Percentiles rank a stretch among this genome's conserved stretches.
Conservation (phyloP, 1,284 basidiomycete genomes). For the Cryptococcus floricola region DNA sequence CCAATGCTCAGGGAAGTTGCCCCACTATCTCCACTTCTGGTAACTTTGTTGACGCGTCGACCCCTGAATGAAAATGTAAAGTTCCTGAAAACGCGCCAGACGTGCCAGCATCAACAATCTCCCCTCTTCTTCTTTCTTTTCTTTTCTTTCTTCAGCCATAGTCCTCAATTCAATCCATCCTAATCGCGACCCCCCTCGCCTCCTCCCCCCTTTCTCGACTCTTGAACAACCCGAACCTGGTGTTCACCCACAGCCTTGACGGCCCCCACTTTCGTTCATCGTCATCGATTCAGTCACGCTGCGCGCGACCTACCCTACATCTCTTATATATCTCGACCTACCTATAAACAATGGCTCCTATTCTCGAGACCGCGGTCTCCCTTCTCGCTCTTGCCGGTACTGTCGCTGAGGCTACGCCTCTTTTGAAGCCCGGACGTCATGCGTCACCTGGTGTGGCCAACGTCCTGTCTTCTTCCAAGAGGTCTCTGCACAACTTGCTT, state of each 20-base stretch:
- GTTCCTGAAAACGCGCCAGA: conserved; percentile 2
- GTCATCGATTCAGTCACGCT: not conserved
- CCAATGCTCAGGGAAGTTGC: conserved; percentile 29
- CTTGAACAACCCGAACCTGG: conserved; percentile 22
- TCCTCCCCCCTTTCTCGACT: conserved; percentile 1
- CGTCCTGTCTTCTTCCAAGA: conserved; percentile 25
- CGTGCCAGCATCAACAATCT: not conserved
- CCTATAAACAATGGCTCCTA: conserved; percentile 34
- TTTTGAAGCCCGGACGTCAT: conserved; percentile 35
- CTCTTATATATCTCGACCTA: not conserved
- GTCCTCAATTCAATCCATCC: not conserved
- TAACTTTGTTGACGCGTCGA: not conserved
- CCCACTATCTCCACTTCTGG: conserved; percentile 20
- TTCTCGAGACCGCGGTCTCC: conserved; percentile 28
- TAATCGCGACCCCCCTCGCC: conserved; percentile 4
- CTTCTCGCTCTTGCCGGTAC: conserved; percentile 25
- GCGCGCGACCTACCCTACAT: not conserved
- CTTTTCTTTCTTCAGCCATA: conserved; percentile 3
- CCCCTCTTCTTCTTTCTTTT: conserved; percentile 1
- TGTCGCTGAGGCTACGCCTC: conserved; percentile 28
- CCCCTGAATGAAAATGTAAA: not conserved
- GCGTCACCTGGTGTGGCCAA: conserved; percentile 34
- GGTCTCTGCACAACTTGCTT: conserved; percentile 22
- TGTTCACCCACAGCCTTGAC: conserved; percentile 30
- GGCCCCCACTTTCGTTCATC: conserved; percentile 24